These are phyloP conservation scores for Pleurotus pulmonarius DNA, from an alignment of 768 basidiomycete species.

Conservation along the genomic window DNA sequence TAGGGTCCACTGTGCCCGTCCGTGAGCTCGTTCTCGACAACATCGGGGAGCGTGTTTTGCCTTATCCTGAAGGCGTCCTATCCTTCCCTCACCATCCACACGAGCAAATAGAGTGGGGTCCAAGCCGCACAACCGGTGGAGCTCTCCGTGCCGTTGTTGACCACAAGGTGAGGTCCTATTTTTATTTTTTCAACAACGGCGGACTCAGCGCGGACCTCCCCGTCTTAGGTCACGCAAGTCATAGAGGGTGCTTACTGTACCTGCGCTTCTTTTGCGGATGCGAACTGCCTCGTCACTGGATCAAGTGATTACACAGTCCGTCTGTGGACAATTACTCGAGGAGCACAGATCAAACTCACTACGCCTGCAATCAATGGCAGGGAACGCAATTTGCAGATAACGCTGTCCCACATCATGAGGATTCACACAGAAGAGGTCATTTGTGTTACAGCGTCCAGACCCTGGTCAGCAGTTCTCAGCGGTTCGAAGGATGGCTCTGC, in stretches of 20 bases:
- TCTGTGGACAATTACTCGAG: conserved; percentile 65
- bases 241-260: conserved; percentile 70
- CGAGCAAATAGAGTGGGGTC: conserved; percentile 70
- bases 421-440: conserved; percentile 69
- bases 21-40: conserved; percentile 52
- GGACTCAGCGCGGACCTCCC: neutral
- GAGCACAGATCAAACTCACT: conserved; percentile 19
- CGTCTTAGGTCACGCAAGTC: conserved; percentile 61
- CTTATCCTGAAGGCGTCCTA: conserved; percentile 57
- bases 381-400: conserved; percentile 19
- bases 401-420: conserved; percentile 72
- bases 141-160: conserved; percentile 65
- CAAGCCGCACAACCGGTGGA: conserved; percentile 36
- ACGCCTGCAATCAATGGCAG: conserved; percentile 19
- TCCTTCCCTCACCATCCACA: conserved; percentile 57
- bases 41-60: conserved; percentile 54
- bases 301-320: conserved; percentile 79
- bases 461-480: conserved; percentile 82
- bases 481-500: conserved; percentile 86
- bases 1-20: conserved; percentile 44
- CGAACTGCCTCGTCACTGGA: conserved; percentile 72
- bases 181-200: neutral
- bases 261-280: conserved; percentile 77
- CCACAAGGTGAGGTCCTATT: conserved; percentile 40
- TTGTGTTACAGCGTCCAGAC: conserved; percentile 67